Conservation (phyloP, 495 filamentous ascomycete genomes). For the Diplogelasinospora grovesii region DNA sequence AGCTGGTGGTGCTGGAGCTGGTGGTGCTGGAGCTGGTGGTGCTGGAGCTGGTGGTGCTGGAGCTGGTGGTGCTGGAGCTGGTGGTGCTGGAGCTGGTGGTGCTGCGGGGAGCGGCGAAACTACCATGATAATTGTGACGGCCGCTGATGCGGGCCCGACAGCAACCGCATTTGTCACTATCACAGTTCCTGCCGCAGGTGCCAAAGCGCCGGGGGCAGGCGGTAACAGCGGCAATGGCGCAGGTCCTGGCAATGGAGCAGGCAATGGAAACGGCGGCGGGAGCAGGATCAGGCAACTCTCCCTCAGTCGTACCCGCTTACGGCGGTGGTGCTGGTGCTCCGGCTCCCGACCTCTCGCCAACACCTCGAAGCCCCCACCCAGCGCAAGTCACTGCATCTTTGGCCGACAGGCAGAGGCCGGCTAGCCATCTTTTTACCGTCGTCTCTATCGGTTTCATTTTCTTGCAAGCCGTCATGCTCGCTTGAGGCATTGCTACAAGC, state of each 20-base stretch:
- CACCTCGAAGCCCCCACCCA: conserved; percentile 8
- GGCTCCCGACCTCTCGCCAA: conserved; percentile 7
- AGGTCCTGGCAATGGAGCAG: conserved; percentile 5
- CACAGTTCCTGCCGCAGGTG: conserved; percentile 8
- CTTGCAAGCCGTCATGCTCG: conserved; percentile 1
- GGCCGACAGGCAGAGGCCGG: conserved; percentile 9
- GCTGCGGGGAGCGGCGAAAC: too few relatives aligned
- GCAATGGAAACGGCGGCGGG: conserved; percentile 3
- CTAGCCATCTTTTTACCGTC: conserved; percentile 6
- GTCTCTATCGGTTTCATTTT: conserved; percentile 3
- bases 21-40: too few relatives aligned
- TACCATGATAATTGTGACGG: too few relatives aligned
- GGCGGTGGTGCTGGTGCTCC: conserved; percentile 5
- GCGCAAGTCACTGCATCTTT: conserved; percentile 15
- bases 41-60: too few relatives aligned
- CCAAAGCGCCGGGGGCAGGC: too few relatives aligned
- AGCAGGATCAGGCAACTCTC: conserved; percentile 9
- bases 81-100: too few relatives aligned
- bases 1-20: too few relatives aligned
- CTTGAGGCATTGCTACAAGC: not conserved
- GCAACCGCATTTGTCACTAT: conserved; percentile 14
- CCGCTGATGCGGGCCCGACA: too few relatives aligned
- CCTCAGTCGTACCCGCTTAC: too few relatives aligned
- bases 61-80: too few relatives aligned
- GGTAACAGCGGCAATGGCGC: conserved; percentile 5